A percentile compares a stretch with the other conserved stretches of the same genome.
These are phyloP conservation scores for Ganoderma leucocontextum DNA, from an alignment of 1,284 basidiomycete genomes.

Conservation along the genomic window DNA sequence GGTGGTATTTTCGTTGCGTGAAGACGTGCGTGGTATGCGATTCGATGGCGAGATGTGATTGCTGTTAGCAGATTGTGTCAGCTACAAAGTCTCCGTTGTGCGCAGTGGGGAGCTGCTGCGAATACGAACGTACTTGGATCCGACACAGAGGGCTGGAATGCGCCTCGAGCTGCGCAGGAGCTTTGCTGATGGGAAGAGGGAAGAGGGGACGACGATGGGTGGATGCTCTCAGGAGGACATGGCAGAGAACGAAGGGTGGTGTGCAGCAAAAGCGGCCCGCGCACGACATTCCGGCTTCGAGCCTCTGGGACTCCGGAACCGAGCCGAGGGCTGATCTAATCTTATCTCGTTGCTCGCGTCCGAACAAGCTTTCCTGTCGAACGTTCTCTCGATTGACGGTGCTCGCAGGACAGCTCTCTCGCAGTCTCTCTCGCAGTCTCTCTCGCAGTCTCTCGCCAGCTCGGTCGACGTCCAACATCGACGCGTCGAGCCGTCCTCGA, in stretches of 20 bases:
- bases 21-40: not conserved
- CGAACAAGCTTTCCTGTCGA: no score
- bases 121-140: conserved; percentile 14
- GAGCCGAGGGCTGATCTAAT: conserved; percentile 30
- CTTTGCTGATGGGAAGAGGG: not conserved
- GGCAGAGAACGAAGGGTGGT: conserved; percentile 8
- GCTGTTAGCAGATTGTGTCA: conserved; percentile 14
- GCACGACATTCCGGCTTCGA: conserved; percentile 20
- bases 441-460: no score
- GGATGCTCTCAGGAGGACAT: conserved; percentile 12
- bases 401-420: no score
- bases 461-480: no score
- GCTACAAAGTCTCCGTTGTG: not conserved
- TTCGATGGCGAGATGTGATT: not conserved
- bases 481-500: no score
- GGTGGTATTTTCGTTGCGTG: not conserved
- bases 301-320: conserved; percentile 18
- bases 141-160: not conserved
- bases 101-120: not conserved
- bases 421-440: no score
- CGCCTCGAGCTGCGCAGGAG: not conserved
- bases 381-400: no score
- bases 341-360: conserved; percentile 24
- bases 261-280: conserved; percentile 27
- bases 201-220: not conserved